Base-by-base conservation (phyloP, 176 grass and related monocot genomes). In the Echinochloa phyllopogon region DNA sequence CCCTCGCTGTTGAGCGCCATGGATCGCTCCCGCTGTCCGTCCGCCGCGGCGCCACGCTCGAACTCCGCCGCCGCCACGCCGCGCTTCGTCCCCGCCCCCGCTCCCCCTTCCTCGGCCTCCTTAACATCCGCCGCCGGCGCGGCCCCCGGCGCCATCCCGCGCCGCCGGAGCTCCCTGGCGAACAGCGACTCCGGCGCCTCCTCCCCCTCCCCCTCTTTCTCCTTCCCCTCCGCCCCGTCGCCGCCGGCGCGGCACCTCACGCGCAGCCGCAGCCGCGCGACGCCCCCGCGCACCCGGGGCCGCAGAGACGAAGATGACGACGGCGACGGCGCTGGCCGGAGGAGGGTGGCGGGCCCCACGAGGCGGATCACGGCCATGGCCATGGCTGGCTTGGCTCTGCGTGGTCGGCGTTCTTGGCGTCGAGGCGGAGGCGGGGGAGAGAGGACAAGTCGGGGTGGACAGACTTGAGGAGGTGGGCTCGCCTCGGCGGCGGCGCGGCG, bases 1-100 rank as follows among this genome's bases (percentile, higher is more conserved):
- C 96, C 93, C 74, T 98, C 91, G 60, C 91, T 98, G 76, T 98
- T 94, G 85, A 95, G 89, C 33, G 87, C 84, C 93, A 95, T 87
- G 76, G 96, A 94, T 15, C 83, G 79, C 63, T 92, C 86, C 53
- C 93, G 87, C 83, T 98, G 91, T 25, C 90, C 88, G 43, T 89
- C 94, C 6, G 78, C 80, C 23, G 76, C 77, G 0, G 92, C 69
- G 12, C 59, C 91, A 58, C 83, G 88, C 49, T 92, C 88, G 61
- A 73, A 82, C 87, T 89, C 95, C 58, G 82, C 81, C 27, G 88
- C 84, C 33, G 88, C 78, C 56, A 77, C 82, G n/a, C 80, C 71
- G 50, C 72, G 65, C 80, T 86, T 93, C 86, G 43, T 76, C 40
- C 63, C 77, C 25, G 25, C 78, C 18, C 52, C 87, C 25, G 55